A percentile compares a stretch with the other conserved stretches of the same genome.
Evolutionary conservation across 768 basidiomycete species (phyloP).

Genomic region (Amanita polypyramis): DNA sequence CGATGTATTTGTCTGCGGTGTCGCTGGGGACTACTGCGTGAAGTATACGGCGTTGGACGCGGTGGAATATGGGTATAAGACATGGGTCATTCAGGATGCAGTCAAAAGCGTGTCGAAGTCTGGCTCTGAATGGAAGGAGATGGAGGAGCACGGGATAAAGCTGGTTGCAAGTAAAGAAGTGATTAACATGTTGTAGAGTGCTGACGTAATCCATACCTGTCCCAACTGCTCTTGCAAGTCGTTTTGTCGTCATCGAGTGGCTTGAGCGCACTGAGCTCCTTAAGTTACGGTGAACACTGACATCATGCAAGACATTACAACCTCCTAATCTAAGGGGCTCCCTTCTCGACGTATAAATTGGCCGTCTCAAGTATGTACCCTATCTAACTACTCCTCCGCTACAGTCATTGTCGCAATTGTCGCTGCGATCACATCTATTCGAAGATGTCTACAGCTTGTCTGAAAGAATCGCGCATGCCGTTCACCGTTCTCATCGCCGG

Average conservation of each 20-base stretch:
- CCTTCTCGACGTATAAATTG: no score
- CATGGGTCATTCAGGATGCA: conserved; percentile 39
- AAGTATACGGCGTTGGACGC: conserved; percentile 47
- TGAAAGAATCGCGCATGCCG: conserved; percentile 3
- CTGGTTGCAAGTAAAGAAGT: conserved; percentile 16
- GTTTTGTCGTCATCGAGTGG: no score
- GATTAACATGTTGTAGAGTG: conserved; percentile 10
- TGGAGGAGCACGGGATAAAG: conserved; percentile 14
- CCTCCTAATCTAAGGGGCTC: background rate
- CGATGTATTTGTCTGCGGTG: conserved; percentile 51
- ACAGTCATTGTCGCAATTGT: no score
- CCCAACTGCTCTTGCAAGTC: no score
- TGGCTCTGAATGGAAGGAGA: conserved; percentile 6
- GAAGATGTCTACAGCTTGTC: background rate
- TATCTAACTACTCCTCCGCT: background rate
- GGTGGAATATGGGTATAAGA: conserved; percentile 34
- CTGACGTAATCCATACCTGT: background rate
- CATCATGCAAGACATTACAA: background rate
- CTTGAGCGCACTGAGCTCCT: no score
- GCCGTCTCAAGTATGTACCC: no score
- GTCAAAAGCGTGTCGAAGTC: conserved; percentile 30
- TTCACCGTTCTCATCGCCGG: background rate
- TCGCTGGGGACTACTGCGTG: conserved; percentile 79
- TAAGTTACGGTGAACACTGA: no score
- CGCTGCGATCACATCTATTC: background rate